Conservation (phyloP, 2,329 filamentous ascomycete genomes). For the Alternaria longipes region DNA sequence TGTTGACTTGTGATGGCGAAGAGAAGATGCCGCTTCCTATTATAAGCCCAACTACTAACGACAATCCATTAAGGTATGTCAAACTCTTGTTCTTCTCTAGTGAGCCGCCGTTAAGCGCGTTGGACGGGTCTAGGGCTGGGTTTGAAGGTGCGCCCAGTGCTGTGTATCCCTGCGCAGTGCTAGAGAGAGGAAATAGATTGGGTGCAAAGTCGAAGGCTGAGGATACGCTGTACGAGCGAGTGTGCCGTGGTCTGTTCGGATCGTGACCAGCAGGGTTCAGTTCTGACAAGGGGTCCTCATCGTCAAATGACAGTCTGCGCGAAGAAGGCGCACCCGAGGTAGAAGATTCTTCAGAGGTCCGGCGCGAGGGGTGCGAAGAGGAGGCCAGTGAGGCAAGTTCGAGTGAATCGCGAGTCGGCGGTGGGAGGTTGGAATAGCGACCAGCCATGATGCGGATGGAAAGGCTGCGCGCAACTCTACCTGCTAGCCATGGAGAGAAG, state of each 20-base stretch:
- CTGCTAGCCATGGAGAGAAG: slow-evolving; percentile 37
- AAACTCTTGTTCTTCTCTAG: slow-evolving; percentile 95
- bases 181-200: slow-evolving; percentile 90
- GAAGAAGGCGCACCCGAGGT: slow-evolving; percentile 92
- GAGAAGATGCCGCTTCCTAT: slow-evolving; percentile 98
- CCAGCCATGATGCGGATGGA: slow-evolving; percentile 45
- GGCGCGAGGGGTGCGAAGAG: slow-evolving; percentile 72
- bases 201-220: slow-evolving; percentile 96
- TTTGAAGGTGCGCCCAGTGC: slow-evolving; percentile 81
- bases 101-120: slow-evolving; percentile 74
- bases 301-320: slow-evolving; percentile 85
- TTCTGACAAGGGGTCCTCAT: slow-evolving; percentile 77
- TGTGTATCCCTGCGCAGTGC: slow-evolving; percentile 80
- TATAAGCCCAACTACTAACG: slow-evolving; percentile 88
- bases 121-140: slow-evolving; percentile 60
- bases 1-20: slow-evolving; percentile 90
- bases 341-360: slow-evolving; percentile 75
- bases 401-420: slow-evolving; percentile 81
- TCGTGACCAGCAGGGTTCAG: slow-evolving; percentile 63
- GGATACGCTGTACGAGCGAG: slow-evolving; percentile 84
- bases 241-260: slow-evolving; percentile 55
- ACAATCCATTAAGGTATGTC: slow-evolving; percentile 92
- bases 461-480: slow-evolving; percentile 27
- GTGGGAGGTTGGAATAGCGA: slow-evolving; percentile 49
- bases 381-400: slow-evolving; percentile 95